Evolutionary conservation across 2,329 filamentous ascomycete species (phyloP), one percentile per base, ranked within the genome.

Genomic region (Pseudogymnoascus sp.): DNA sequence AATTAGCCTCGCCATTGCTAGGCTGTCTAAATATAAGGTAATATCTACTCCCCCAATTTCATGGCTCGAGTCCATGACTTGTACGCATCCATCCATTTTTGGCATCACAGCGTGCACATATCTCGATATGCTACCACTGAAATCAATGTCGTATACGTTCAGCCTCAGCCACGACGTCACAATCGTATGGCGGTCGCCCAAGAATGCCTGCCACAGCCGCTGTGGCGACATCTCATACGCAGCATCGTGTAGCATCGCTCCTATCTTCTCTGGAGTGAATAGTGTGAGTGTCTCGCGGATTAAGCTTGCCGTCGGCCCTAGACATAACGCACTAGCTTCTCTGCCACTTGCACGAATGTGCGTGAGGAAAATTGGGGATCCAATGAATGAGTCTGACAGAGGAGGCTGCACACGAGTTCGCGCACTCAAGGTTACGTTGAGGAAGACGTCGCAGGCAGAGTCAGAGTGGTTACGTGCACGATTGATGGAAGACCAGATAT

Each of bases 121-220:
- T 2, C 72, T 66, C 36, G 46, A 14, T 8, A 16, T 16, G 16
- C 61, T 59, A 2, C 64, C 62, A 31, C 68, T 65, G 66, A 82
- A 81, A 14, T 78, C 74, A 11, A 81, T 73, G 38, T 79, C 74
- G 16, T 78, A 76, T 7, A 75, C 68, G 18, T 70, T 70, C 12
- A 73, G 62, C 31, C 75, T 68, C 23, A 74, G 72, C 80, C 79
- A 82, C 0, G 75, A 77, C 3, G 79, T 81, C 2, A 78, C 75
- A 3, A 81, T 65, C 0, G 75, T 66, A 68, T 81, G 79, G 18
- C 72, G 69, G 0, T 66, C 63, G 0, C 79, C 80, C 5, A 80
- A 62, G 61, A 81, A 82, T 0, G 68, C 75, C 64, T 78, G 75
- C 80, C 79, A 82, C 14, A 82, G 65, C 5, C 80, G 72, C 69